Conservation (phyloP, 1,139 yeast species). For the Scheffersomyces insectosa region DNA sequence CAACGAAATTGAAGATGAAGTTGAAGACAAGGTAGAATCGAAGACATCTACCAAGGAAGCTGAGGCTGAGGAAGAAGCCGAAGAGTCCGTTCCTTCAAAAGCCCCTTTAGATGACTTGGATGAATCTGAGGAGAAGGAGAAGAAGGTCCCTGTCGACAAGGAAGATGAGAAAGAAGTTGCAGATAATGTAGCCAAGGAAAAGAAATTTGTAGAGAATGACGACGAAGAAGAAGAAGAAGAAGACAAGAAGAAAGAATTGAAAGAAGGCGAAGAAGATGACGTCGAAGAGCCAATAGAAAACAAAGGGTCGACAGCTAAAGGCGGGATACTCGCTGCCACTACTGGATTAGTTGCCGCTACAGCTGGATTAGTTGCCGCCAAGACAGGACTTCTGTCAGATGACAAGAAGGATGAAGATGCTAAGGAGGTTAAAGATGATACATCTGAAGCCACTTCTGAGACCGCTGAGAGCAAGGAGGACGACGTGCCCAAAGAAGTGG, state of each 20-base stretch:
- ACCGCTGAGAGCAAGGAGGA: background rate
- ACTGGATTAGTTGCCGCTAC: too few relatives aligned
- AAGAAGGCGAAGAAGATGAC: constrained; percentile 6
- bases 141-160: background rate
- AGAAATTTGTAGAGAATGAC: constrained; percentile 1
- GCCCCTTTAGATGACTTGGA: constrained; percentile 2
- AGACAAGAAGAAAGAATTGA: constrained; percentile 3
- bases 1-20: background rate
- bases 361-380: too few relatives aligned
- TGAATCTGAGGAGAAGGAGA: constrained; percentile 4
- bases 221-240: constrained; percentile 5
- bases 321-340: too few relatives aligned
- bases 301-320: constrained; percentile 1
- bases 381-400: background rate
- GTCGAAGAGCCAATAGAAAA: constrained; percentile 1
- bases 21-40: constrained; percentile 5
- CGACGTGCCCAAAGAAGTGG: constrained; percentile 2
- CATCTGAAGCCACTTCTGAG: constrained; percentile 1
- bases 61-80: constrained; percentile 5
- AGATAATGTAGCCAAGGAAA: constrained; percentile 1
- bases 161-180: background rate
- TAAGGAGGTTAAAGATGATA: background rate
- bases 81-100: background rate
- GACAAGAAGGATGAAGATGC: background rate
- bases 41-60: constrained; percentile 8